Percentiles rank a stretch among this genome's conserved stretches.
Conservation (phyloP, 768 basidiomycete species). For the Wakefieldia striispora region DNA sequence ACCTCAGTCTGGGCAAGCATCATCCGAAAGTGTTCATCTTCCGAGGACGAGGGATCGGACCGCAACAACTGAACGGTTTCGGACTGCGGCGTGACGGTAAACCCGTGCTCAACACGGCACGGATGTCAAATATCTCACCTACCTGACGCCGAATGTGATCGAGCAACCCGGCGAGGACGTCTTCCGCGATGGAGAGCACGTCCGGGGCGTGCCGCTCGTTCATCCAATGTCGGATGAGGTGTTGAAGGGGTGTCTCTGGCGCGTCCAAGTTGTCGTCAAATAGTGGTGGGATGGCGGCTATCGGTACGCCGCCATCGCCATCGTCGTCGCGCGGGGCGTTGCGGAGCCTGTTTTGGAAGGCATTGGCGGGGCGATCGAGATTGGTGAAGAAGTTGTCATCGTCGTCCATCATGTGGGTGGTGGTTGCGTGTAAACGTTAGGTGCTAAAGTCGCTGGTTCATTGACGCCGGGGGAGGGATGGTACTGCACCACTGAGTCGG, state of each 20-base stretch:
- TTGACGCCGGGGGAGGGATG: no score
- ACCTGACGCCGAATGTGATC: slow-evolving; percentile 86
- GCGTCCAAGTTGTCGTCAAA: slow-evolving; percentile 35
- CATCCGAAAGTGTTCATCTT: slow-evolving; percentile 91
- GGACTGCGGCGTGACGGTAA: slow-evolving; percentile 45
- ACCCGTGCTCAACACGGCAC: not conserved
- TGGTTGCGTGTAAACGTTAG: not conserved
- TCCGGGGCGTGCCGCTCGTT: slow-evolving; percentile 84
- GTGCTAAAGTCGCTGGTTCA: no score
- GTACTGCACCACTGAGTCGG: no score
- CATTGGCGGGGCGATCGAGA: slow-evolving; percentile 15
- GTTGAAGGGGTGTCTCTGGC: slow-evolving; percentile 57
- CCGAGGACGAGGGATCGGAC: slow-evolving; percentile 78
- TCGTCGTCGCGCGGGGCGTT: slow-evolving; percentile 33
- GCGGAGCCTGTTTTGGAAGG: slow-evolving; percentile 39
- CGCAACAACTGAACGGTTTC: slow-evolving; percentile 74
- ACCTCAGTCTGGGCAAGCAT: slow-evolving; percentile 94
- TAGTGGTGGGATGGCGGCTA: slow-evolving; percentile 27
- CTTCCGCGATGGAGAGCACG: slow-evolving; percentile 70
- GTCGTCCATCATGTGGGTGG: slow-evolving; percentile 14
- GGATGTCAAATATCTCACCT: slow-evolving; percentile 23
- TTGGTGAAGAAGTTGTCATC: slow-evolving; percentile 29
- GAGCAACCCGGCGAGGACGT: slow-evolving; percentile 59
- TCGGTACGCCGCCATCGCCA: slow-evolving; percentile 26
- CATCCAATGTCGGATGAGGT: slow-evolving; percentile 80